Evolutionary conservation across 768 basidiomycete species (phyloP).

Genomic region (Cantharellus anzutake): DNA sequence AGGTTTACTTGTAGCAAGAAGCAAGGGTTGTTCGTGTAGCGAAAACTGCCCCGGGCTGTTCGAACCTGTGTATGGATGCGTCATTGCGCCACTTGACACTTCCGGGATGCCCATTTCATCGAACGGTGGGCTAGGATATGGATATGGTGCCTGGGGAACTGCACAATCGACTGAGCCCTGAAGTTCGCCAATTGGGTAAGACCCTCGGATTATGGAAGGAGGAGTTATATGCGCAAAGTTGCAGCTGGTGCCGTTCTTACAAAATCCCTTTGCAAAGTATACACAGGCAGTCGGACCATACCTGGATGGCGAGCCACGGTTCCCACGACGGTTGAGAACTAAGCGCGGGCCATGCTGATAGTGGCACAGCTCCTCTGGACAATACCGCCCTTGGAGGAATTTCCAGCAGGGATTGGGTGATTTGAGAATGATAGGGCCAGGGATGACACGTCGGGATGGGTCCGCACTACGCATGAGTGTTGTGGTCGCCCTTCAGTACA

Average conservation of each 20-base stretch:
- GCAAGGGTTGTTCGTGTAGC: too few species aligned
- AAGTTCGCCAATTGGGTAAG: neutral
- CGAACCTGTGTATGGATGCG: too few species aligned
- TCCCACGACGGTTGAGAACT: neutral
- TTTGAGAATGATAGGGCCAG: neutral
- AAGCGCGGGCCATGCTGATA: neutral
- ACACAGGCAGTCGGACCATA: neutral
- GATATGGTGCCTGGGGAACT: too few species aligned
- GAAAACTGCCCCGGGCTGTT: too few species aligned
- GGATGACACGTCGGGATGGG: neutral
- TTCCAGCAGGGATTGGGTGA: neutral
- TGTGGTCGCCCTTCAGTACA: too few species aligned
- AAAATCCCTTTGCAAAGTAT: neutral
- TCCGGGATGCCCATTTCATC: too few species aligned
- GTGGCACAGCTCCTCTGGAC: slow-evolving; percentile 1
- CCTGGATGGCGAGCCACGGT: neutral
- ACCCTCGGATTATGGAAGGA: neutral
- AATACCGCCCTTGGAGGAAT: neutral
- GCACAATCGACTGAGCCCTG: too few species aligned
- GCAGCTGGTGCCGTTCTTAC: neutral
- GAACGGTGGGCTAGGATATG: too few species aligned
- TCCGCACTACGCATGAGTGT: too few species aligned
- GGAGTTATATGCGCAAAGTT: neutral
- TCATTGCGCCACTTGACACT: too few species aligned
- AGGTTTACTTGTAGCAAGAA: too few species aligned